Evolutionary conservation across 257 asterid genomes (phyloP), one percentile per base, ranked within the genome.

Genomic region (Solanum sparsipilum): DNA sequence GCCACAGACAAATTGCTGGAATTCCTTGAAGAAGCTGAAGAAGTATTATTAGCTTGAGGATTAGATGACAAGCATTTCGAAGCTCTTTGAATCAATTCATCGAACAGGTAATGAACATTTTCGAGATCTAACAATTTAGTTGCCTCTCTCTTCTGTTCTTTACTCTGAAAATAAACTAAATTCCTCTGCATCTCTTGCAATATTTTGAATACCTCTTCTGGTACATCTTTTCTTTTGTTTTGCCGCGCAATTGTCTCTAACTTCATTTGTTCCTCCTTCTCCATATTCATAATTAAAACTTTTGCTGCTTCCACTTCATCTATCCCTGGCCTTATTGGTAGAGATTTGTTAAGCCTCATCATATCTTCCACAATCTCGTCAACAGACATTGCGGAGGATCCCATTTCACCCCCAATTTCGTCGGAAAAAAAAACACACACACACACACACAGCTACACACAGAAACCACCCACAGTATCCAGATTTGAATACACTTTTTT

Each of bases 1-100:
- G 94, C 76, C 82, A 91, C 90, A 72, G 88, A 71, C 79, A 81
- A 81, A 81, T 31, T 38, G 34, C 63, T 76, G 12, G 86, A 81
- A 86, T 86, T 63, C 84, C 65, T 70, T 4, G 84, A 86, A 86
- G 88, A 72, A 44, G 6, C 82, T 86, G 88, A 71, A 63, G 86
- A 86, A 27, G 83, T 21, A 41, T 52, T 23, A 41, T 52, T 31
- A 8, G 32, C 15, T 21, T 85, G 87, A 29, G 88, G 34, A 86
- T 39, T 70, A 2, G 70, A 70, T 27, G 88, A 78, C 46, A 86
- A 48, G 25, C 88, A 86, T 86, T 86, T 72, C 2, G 88, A 86
- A 86, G 88, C 88, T 46, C 88, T 86, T 27, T 71, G 88, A 52
- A 86, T 63, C 73, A 86, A 86, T 70, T 86, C 88, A 39, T 86